Base-by-base conservation (phyloP, 257 asterid genomes). In the Plantago major region DNA sequence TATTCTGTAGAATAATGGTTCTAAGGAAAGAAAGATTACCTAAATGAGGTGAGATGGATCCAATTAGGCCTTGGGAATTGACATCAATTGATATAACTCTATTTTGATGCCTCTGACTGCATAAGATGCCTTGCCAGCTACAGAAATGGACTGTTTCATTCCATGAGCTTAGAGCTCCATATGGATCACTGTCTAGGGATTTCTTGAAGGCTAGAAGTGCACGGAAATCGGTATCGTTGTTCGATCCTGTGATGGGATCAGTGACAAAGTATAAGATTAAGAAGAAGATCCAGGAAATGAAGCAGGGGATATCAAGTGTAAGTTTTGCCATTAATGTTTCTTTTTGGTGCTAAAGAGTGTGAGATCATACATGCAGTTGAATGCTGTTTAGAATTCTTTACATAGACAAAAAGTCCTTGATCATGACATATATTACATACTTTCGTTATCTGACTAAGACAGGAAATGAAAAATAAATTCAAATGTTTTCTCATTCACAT, bases 11-110 rank as follows among this genome's bases (percentile, higher is more conserved):
- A 62, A 11, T 42, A 9, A 80, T 62, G 7, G 6, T 22, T 50
- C 60, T 58, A 40, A 80, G 75, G 59, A 74, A 77, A 49, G 73
- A 68, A 48, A 80, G 77, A 45, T 80, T 80, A 8, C 83, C 81
- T 53, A 80, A 19, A 33, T 70, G 68, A 33, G 73, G 70, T 22
- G 83, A 67, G 42, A 81, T 28, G 4, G 73, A 28, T 5, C 87
- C 87, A 3, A 12, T 4, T 52, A 81, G 54, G 46, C 63, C 66
- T 33, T 51, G 63, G 7, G 76, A 76, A 45, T 11, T 46, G n/a
- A 80, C 49, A 45, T 66, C 33, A 19, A 80, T 40, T 5, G 65
- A 48, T 1, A 58, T 60, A 3, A 76, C 82, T 63, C 77, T 58
- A 11, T 45, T 13, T 11, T 15, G 70, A 28, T 79, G 71, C 28